A percentile compares a stretch with the other conserved stretches of the same genome.
phyloP scores from a whole-genome alignment of 2,329 filamentous ascomycete species.

The Didymosphaeria variabile region DNA sequence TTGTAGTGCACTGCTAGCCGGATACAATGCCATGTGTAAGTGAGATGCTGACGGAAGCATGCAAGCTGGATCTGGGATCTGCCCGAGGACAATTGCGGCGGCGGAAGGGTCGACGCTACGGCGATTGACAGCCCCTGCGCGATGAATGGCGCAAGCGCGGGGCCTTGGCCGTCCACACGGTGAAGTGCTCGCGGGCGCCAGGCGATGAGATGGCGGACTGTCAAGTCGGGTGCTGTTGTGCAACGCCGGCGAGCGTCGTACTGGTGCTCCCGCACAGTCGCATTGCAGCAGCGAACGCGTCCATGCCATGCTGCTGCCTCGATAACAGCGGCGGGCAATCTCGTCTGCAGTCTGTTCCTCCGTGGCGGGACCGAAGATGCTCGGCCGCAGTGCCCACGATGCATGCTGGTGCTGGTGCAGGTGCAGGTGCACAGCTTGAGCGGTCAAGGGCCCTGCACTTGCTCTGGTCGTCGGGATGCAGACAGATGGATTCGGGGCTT shows the following conservation, averaged over 20 bases:
- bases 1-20: background rate
- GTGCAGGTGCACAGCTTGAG: constrained; percentile 16
- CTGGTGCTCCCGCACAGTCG: constrained; percentile 32
- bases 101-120: constrained; percentile 36
- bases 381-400: constrained; percentile 19
- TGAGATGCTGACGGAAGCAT: constrained; percentile 15
- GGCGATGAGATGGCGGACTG: constrained; percentile 38
- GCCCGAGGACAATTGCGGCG: constrained; percentile 21
- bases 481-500: constrained; percentile 1
- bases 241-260: constrained; percentile 26
- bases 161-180: constrained; percentile 31
- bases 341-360: no score
- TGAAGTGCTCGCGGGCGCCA: constrained; percentile 26
- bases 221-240: constrained; percentile 44
- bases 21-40: background rate
- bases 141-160: constrained; percentile 29
- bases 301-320: constrained; percentile 24
- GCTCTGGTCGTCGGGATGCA: constrained; percentile 1
- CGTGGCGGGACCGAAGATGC: constrained; percentile 30
- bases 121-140: constrained; percentile 43
- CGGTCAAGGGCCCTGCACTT: constrained; percentile 16
- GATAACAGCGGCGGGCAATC: constrained; percentile 18
- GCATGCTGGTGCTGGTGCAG: constrained; percentile 22
- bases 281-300: constrained; percentile 24
- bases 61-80: constrained; percentile 6